These are phyloP conservation scores for Paramarasmius palmivorus DNA, from an alignment of 1,284 basidiomycete genomes.

Conservation along the genomic window DNA sequence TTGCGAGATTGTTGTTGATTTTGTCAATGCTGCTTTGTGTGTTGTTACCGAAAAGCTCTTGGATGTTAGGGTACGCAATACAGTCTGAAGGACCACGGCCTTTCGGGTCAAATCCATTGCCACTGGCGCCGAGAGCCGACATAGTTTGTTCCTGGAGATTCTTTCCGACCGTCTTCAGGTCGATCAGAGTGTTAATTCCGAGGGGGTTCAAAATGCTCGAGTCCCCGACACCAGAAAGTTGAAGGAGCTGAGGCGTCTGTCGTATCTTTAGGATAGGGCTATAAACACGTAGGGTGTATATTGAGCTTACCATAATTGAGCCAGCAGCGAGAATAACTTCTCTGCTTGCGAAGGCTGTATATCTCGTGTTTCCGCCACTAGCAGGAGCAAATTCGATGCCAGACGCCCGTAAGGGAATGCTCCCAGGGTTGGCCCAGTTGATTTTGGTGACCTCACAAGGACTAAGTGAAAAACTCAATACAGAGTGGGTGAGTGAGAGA, in stretches of 20 bases:
- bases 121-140: slow-evolving; percentile 39
- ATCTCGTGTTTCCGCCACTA: slow-evolving; percentile 24
- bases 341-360: slow-evolving; percentile 29
- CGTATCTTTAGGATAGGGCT: neutral
- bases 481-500: neutral
- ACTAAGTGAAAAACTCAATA: neutral
- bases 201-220: slow-evolving; percentile 34
- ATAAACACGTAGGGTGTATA: neutral
- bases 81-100: slow-evolving; percentile 42
- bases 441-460: slow-evolving; percentile 33
- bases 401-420: slow-evolving; percentile 30
- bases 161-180: slow-evolving; percentile 42
- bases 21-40: slow-evolving; percentile 31
- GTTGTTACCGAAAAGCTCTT: slow-evolving; percentile 40
- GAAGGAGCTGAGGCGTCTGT: slow-evolving; percentile 18
- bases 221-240: slow-evolving; percentile 48
- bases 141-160: slow-evolving; percentile 51
- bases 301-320: slow-evolving; percentile 27
- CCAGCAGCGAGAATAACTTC: slow-evolving; percentile 40
- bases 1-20: slow-evolving; percentile 31
- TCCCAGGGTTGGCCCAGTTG: slow-evolving; percentile 25
- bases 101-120: slow-evolving; percentile 21
- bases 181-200: slow-evolving; percentile 36
- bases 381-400: slow-evolving; percentile 35
- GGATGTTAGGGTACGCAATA: slow-evolving; percentile 47